Evolutionary conservation across 257 asterid species (phyloP).

Genomic region (Echium plantagineum): DNA sequence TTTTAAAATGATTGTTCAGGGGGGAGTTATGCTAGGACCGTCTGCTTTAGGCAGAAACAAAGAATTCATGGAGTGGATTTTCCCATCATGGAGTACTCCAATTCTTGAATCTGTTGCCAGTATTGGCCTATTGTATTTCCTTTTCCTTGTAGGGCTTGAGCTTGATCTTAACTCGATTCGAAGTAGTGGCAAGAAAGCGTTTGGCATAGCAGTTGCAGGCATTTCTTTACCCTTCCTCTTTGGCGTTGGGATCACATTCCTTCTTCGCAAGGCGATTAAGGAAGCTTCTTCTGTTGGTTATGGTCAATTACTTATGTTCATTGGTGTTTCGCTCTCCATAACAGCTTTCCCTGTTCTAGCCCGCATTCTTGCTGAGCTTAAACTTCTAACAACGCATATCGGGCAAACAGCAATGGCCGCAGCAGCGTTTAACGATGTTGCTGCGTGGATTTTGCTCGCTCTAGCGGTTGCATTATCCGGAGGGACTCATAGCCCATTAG

Average conservation of each 20-base stretch:
- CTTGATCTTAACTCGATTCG: conserved; percentile 37
- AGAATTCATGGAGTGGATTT: conserved; percentile 25
- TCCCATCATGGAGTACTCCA: conserved; percentile 57
- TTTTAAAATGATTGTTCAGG: conserved; percentile 17
- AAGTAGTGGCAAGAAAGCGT: conserved; percentile 30
- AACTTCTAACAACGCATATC: conserved; percentile 44
- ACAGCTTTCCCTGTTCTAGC: conserved; percentile 70
- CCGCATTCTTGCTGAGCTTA: conserved; percentile 52
- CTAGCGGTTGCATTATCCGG: conserved; percentile 54
- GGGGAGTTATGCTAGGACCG: conserved; percentile 50
- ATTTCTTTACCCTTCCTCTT: conserved; percentile 32
- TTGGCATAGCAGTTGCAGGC: conserved; percentile 43
- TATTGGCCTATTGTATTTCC: conserved; percentile 48
- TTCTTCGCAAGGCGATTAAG: conserved; percentile 25
- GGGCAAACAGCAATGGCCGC: conserved; percentile 69
- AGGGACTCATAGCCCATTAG: conserved; percentile 28
- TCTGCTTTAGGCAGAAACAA: conserved; percentile 39
- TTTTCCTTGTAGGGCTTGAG: conserved; percentile 58
- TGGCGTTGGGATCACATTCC: conserved; percentile 33
- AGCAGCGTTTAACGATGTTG: conserved; percentile 55
- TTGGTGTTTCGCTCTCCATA: conserved; percentile 57
- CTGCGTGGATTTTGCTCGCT: conserved; percentile 60
- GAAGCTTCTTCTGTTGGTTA: conserved; percentile 38
- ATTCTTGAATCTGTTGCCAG: conserved; percentile 43
- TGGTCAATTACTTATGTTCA: conserved; percentile 30